Evolutionary conservation across 179 eudicot species (phyloP).

Genomic region (Vitellaria paradoxa): DNA sequence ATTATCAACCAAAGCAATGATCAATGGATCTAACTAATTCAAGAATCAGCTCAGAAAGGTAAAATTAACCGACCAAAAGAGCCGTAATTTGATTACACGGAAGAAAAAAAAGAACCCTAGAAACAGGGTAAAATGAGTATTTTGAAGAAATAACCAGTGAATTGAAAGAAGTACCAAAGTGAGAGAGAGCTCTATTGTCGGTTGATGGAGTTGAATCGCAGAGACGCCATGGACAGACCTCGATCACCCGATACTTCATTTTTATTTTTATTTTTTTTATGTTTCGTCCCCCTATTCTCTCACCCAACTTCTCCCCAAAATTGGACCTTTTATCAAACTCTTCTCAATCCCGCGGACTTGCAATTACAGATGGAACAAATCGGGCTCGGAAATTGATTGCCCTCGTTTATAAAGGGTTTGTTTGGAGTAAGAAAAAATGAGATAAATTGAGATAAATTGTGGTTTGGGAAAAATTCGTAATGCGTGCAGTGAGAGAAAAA

Average conservation of each 20-base stretch:
- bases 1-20: background rate
- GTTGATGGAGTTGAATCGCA: constrained; percentile 8
- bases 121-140: background rate
- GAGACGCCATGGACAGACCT: constrained; percentile 5
- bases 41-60: background rate
- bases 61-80: background rate
- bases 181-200: background rate
- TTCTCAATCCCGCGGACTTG: background rate
- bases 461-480: no score
- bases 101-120: constrained; percentile 5
- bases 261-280: no score
- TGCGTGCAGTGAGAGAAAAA: no score
- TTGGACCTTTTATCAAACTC: background rate
- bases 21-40: background rate
- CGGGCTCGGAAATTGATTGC: no score
- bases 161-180: constrained; percentile 11
- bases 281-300: background rate
- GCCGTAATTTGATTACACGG: background rate
- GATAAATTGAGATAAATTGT: no score
- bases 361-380: no score
- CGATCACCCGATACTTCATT: background rate
- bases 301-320: constrained; percentile 11
- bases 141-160: background rate
- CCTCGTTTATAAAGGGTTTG: no score
- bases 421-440: no score